Evolutionary conservation across 139 green algal species (phyloP), one percentile per base, ranked within the genome.

Genomic region (Chlorella sp.): DNA sequence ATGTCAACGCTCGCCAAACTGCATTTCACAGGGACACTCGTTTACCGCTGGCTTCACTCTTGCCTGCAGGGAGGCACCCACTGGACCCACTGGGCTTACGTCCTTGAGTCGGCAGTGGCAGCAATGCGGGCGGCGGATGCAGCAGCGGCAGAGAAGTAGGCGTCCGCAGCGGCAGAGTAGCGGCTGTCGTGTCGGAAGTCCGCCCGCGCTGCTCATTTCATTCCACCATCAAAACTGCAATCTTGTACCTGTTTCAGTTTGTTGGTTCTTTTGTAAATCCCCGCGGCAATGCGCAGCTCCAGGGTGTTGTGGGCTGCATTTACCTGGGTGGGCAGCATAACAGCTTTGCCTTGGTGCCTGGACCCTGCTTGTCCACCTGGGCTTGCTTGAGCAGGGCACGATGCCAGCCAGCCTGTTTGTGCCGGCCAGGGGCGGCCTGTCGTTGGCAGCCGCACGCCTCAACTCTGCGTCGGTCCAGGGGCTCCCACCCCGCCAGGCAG

Each of bases 81-180:
- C 82, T 98, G 94, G 96, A 97, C 94, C 0, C 95, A 98, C 78
- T 99, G 96, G 96, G 89, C 88, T 1, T 56, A 88, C 9, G 84
- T 79, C 38, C 75, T 94, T 64, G 87, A 92, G 64, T 46, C n/a
- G 8, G 87, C 85, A 11, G 62, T 92, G 36, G 51, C 68, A 13
- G 89, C 87, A n/a, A 69, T 92, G 87, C 54, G 84, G 56, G 28
- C 73, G 48, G 78, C 77, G 0, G 75, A 72, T 34, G 84, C 65
- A 20, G 76, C 58, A 40, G 34, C 40, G 8, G n/a, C 60, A n/a
- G 40, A 54, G 19, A 76, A 56, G 70, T n/a, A 30, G 34, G 4
- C 67, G n/a, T n/a, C n/a, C n/a, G n/a, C n/a, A n/a, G n/a, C n/a
- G n/a, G n/a, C n/a, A n/a, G n/a, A n/a, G n/a, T n/a, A n/a, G n/a